Base-by-base conservation (phyloP, 257 asterid species). In the Verbena officinalis region DNA sequence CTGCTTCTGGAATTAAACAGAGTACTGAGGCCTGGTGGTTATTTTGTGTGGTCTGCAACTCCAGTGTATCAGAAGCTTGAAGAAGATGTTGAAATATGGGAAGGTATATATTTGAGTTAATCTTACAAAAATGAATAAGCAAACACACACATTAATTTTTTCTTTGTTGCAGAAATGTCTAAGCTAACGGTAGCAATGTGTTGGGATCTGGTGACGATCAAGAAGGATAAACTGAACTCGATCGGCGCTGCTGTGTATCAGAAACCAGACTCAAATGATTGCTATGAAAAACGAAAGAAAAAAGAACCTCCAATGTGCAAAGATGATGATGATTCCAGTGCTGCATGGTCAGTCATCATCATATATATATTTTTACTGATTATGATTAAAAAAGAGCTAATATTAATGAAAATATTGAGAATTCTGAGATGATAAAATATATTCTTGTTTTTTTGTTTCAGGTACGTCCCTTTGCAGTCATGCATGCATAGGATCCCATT, bases 1-100 rank as follows among this genome's bases (percentile, higher is more conserved):
- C 93, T 88, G 53, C 94, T 91, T 34, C 78, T 91, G 75, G 97
- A 91, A 75, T 55, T 91, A 68, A 88, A 91, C 71, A 83, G 96
- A 21, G 87, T 91, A n/a, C 86, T 91, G 22, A 68, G 94, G 13
- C 98, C 96, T 0, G 98, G 98, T 44, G 98, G 98, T 48, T 86
- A 86, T 73, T 91, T 88, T 52, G 83, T 85, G 34, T 91, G 95
- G 98, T 91, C 96, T 30, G 98, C 93, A 31, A 91, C 98, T 76
- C 98, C 96, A 2, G 98, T 88, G n/a, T 91, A 91, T 73, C 96
- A 86, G 77, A 88, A 62, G 19, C 89, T 82, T 63, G 81, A 79
- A 68, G 98, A 91, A 76, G 95, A 86, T 23, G 90, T 83, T 24
- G 31, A 77, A 60, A 88, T 88, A 81, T 91, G 96, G 96, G 77